Evolutionary conservation across 2,329 filamentous ascomycete genomes (phyloP), one percentile per base, ranked within the genome.

Genomic region (Botrytis byssoidea): DNA sequence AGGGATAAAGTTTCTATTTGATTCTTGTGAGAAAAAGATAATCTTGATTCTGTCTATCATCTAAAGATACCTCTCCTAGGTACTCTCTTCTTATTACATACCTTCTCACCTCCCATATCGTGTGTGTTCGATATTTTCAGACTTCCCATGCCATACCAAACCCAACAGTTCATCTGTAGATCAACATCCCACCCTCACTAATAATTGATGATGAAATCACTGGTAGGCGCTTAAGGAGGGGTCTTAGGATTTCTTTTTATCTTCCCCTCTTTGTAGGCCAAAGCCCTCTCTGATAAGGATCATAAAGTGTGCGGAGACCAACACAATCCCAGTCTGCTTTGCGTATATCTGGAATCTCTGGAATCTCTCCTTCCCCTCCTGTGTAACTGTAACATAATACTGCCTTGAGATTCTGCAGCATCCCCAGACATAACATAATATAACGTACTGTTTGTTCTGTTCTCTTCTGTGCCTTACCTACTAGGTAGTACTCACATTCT

Each of bases 361-460:
- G 40, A 29, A 9, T 37, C 46, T 48, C 44, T 67, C 32, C 40
- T 55, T 55, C 25, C 9, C 40, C 22, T 16, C 32, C 29, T 46
- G 70, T 72, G 48, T 46, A 66, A 67, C 70, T 72, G 48, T 46
- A 66, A 67, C 70, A 59, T 72, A 12, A 67, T 67, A 72, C 70
- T 29, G 35, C 70, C 51, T 72, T 25, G 32, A 48, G 61, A 72
- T 72, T 35, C 63, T 68, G 61, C 61, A 72, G n/a, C 59, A 18
- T 22, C 46, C 4, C 35, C 48, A 60, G 25, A 35, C n/a, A 60
- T 37, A 37, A 37, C 37, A 10, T 37, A 37, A 37, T 8, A 37
- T 68, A 20, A 25, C 25, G 40, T 46, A 37, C 18, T 29, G 48
- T 51, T 6, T n/a, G 48, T 51, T 14, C 48, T 14, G 37, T 32